phyloP scores from a whole-genome alignment of 768 basidiomycete genomes.

The Auricularia heimuer region DNA sequence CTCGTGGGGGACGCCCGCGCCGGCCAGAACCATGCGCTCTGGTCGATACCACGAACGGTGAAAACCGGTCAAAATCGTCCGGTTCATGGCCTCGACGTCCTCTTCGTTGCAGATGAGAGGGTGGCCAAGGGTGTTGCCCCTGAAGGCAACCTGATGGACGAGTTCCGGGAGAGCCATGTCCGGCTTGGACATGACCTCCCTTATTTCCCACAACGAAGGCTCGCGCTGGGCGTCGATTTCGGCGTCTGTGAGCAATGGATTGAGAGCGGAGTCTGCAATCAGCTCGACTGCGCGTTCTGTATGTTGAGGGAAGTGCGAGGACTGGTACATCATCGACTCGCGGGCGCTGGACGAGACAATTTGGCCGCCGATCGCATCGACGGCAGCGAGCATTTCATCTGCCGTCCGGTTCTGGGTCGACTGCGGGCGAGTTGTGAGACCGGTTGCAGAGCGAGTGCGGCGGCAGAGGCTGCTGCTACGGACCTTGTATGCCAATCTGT shows the following conservation, averaged over 20 bases:
- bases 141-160: slow-evolving; percentile 79
- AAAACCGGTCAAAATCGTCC: slow-evolving; percentile 46
- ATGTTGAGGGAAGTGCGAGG: slow-evolving; percentile 79
- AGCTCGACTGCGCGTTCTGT: slow-evolving; percentile 77
- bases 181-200: slow-evolving; percentile 80
- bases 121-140: slow-evolving; percentile 73
- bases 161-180: slow-evolving; percentile 91
- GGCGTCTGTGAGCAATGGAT: slow-evolving; percentile 62
- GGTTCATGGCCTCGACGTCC: slow-evolving; percentile 58
- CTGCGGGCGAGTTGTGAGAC: slow-evolving; percentile 28
- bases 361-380: slow-evolving; percentile 82
- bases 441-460: background rate
- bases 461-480: slow-evolving; percentile 7
- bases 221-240: slow-evolving; percentile 80
- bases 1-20: slow-evolving; percentile 85
- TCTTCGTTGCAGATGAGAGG: slow-evolving; percentile 82
- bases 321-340: slow-evolving; percentile 97
- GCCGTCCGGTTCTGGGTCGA: slow-evolving; percentile 62
- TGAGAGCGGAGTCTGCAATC: slow-evolving; percentile 82
- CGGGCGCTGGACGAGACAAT: slow-evolving; percentile 85
- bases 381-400: slow-evolving; percentile 68
- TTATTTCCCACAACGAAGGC: slow-evolving; percentile 82
- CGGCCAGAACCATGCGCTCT: slow-evolving; percentile 91
- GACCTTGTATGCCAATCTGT: slow-evolving; percentile 96
- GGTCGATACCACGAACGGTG: slow-evolving; percentile 83